Conservation (phyloP, 2,329 filamentous ascomycete species). For the Alternaria atra region DNA sequence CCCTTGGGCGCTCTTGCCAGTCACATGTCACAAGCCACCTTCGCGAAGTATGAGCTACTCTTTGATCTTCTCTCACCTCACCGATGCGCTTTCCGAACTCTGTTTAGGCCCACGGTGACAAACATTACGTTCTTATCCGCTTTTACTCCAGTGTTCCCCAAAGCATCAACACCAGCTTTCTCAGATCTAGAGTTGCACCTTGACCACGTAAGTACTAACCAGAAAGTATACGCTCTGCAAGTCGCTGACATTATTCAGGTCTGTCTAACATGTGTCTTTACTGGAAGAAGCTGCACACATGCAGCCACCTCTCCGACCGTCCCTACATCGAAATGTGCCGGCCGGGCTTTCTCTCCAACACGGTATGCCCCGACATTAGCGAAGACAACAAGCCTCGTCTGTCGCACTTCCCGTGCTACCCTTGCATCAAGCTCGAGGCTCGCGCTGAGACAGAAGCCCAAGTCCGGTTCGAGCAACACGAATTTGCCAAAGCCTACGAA, state of each 20-base stretch:
- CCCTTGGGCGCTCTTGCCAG: not conserved
- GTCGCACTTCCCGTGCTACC: conserved; percentile 36
- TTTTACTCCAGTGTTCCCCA: not conserved
- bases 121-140: not conserved
- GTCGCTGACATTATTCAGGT: not conserved
- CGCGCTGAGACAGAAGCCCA: conserved; percentile 20
- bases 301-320: conserved; percentile 28
- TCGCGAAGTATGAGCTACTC: not conserved
- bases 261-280: conserved; percentile 32
- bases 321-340: conserved; percentile 38
- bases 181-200: not conserved
- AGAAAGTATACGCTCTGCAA: too few relatives aligned
- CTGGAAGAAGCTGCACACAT: conserved; percentile 38
- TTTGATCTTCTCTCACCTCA: not conserved
- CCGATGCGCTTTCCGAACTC: not conserved
- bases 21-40: not conserved
- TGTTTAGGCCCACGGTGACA: not conserved
- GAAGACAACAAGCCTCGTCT: conserved; percentile 18
- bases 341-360: conserved; percentile 29
- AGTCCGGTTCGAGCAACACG: conserved; percentile 9
- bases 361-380: conserved; percentile 27
- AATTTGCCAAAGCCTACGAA: conserved; percentile 17
- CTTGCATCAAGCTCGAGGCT: conserved; percentile 30
- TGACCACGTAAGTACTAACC: not conserved
- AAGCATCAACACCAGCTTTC: not conserved